Evolutionary conservation across 2,329 filamentous ascomycete species (phyloP).

Genomic region (Monilinia fructigena): DNA sequence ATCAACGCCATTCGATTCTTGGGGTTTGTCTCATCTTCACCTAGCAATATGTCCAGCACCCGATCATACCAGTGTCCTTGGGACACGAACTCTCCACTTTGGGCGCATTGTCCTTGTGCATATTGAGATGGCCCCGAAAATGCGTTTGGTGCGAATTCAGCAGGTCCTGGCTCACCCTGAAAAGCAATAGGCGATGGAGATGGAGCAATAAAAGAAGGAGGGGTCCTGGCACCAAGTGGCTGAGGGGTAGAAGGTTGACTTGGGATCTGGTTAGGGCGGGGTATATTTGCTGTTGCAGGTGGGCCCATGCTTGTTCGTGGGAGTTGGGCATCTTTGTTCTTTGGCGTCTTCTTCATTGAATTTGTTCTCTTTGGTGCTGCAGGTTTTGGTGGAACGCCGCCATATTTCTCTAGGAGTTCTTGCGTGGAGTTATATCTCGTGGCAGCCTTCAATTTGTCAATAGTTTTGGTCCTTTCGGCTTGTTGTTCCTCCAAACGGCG

Average conservation of each 20-base stretch:
- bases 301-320: constrained; percentile 52
- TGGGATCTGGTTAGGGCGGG: constrained; percentile 41
- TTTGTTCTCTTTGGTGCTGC: constrained; percentile 32
- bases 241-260: constrained; percentile 35
- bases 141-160: constrained; percentile 75
- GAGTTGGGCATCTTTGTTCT: constrained; percentile 29
- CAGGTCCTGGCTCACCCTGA: constrained; percentile 38
- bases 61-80: constrained; percentile 86
- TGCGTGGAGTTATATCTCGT: constrained; percentile 96
- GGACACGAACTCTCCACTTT: constrained; percentile 26
- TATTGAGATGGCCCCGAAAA: constrained; percentile 46
- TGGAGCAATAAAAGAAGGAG: background rate
- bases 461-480: constrained; percentile 78
- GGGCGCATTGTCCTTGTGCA: constrained; percentile 33
- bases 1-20: constrained; percentile 90
- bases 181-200: constrained; percentile 33
- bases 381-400: constrained; percentile 48
- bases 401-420: constrained; percentile 91
- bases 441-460: constrained; percentile 89
- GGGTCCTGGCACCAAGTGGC: constrained; percentile 20
- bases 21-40: constrained; percentile 89
- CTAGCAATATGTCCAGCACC: constrained; percentile 84
- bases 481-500: constrained; percentile 70
- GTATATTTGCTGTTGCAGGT: constrained; percentile 64
- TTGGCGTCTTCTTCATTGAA: constrained; percentile 32